These are phyloP conservation scores for Hyaloscypha variabilis DNA, from an alignment of 495 filamentous ascomycete species.

Conservation along the genomic window DNA sequence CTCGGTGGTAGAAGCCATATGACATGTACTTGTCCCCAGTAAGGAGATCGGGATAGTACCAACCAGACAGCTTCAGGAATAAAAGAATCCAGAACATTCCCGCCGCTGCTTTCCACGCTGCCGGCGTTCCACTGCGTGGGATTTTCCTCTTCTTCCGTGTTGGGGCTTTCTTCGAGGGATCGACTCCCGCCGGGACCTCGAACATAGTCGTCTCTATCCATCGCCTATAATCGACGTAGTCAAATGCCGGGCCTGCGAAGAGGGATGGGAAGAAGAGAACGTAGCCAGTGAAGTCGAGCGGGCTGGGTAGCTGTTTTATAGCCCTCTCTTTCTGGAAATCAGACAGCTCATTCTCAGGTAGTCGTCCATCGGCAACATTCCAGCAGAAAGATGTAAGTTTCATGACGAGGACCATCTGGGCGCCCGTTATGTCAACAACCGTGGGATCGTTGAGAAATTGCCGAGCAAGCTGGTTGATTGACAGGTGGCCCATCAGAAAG, in stretches of 20 bases:
- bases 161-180: constrained; percentile 77
- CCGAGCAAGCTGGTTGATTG: constrained; percentile 81
- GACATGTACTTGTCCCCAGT: constrained; percentile 63
- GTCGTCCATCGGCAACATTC: constrained; percentile 90
- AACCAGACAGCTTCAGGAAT: constrained; percentile 74
- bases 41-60: constrained; percentile 63
- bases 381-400: constrained; percentile 97
- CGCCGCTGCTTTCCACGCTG: constrained; percentile 69
- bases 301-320: constrained; percentile 67
- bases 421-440: constrained; percentile 86
- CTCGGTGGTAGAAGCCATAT: constrained; percentile 68
- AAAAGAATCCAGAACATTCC: constrained; percentile 79
- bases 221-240: constrained; percentile 86
- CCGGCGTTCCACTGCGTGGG: constrained; percentile 86
- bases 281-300: constrained; percentile 85
- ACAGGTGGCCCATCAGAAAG: constrained; percentile 96
- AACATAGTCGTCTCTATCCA: constrained; percentile 97
- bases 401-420: constrained; percentile 98
- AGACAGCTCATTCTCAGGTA: constrained; percentile 76
- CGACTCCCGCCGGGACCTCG: constrained; percentile 75
- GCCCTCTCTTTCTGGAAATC: constrained; percentile 86
- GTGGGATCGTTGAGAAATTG: constrained; percentile 67
- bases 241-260: constrained; percentile 87
- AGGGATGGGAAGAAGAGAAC: constrained; percentile 94
- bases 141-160: constrained; percentile 95